Percentiles rank a stretch among this genome's conserved stretches.
Conservation (phyloP, 2,329 filamentous ascomycete genomes). For the Teratosphaeria zuluensis region DNA sequence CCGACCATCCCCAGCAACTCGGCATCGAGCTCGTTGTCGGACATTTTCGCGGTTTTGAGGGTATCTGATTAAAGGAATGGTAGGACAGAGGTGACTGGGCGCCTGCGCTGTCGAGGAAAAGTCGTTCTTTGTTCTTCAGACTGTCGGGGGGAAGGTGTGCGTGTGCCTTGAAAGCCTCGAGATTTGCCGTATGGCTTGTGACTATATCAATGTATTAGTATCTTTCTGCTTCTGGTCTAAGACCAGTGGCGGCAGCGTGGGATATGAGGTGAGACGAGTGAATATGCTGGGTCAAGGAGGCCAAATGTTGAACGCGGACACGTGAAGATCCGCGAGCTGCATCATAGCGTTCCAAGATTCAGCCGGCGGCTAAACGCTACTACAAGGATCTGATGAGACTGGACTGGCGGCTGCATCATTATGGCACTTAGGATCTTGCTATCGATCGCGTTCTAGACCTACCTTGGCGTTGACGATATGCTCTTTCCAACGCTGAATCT, state of each 20-base stretch:
- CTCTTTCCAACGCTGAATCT: no score
- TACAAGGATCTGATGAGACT: no score
- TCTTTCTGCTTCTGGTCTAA: background rate
- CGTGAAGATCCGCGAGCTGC: background rate
- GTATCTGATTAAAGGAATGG: background rate
- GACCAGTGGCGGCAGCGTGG: background rate
- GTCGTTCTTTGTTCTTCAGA: background rate
- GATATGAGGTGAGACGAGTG: background rate
- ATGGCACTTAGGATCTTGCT: no score
- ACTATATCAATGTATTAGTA: background rate
- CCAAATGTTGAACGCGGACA: background rate
- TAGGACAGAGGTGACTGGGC: background rate
- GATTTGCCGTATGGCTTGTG: background rate
- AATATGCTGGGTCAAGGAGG: background rate
- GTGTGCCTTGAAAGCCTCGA: background rate
- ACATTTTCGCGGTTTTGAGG: slow-evolving; percentile 46
- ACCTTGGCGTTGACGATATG: no score
- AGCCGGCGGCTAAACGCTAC: background rate
- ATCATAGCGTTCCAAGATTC: background rate
- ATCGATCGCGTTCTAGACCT: no score
- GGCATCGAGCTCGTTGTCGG: slow-evolving; percentile 67
- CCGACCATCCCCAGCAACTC: slow-evolving; percentile 89
- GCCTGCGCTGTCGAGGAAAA: background rate
- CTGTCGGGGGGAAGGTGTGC: no score
- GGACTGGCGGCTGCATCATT: no score